Evolutionary conservation across 768 basidiomycete species (phyloP).

Genomic region (Mycena kentingensis): DNA sequence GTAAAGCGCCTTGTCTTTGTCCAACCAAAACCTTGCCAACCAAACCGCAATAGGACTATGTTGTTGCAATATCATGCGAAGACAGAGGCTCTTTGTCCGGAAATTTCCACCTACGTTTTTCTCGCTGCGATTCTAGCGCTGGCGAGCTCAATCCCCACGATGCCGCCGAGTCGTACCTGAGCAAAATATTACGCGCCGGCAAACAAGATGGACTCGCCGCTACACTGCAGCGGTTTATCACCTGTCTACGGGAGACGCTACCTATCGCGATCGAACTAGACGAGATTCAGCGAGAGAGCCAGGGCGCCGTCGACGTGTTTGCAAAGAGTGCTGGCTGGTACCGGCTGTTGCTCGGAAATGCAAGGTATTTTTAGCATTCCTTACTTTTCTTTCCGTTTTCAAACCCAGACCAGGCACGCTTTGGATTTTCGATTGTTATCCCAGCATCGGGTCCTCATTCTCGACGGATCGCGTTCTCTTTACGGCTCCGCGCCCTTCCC

Average conservation of each 20-base stretch:
- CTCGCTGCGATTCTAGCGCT: constrained; percentile 43
- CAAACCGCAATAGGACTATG: constrained; percentile 56
- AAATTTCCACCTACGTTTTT: constrained; percentile 74
- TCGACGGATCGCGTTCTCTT: constrained; percentile 73
- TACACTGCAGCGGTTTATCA: constrained; percentile 67
- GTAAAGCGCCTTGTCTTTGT: constrained; percentile 47
- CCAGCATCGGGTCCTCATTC: constrained; percentile 61
- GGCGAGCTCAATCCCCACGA: constrained; percentile 71
- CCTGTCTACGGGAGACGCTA: constrained; percentile 72
- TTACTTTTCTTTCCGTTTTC: constrained; percentile 1
- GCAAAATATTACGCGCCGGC: constrained; percentile 63
- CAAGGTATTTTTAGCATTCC: neutral
- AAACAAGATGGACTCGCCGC: constrained; percentile 66
- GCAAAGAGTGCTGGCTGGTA: constrained; percentile 85
- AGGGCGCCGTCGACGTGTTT: constrained; percentile 56
- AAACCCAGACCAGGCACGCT: constrained; percentile 62
- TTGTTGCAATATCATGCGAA: constrained; percentile 76
- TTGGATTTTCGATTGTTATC: constrained; percentile 79
- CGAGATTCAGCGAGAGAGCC: constrained; percentile 43
- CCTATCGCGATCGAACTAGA: constrained; percentile 78
- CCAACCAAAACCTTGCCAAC: neutral
- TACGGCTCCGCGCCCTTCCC: constrained; percentile 33
- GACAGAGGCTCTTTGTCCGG: constrained; percentile 74
- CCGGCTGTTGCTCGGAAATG: constrained; percentile 67
- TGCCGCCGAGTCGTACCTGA: constrained; percentile 75